Base-by-base conservation (phyloP, 768 basidiomycete species). In the Lentinula detonsa region DNA sequence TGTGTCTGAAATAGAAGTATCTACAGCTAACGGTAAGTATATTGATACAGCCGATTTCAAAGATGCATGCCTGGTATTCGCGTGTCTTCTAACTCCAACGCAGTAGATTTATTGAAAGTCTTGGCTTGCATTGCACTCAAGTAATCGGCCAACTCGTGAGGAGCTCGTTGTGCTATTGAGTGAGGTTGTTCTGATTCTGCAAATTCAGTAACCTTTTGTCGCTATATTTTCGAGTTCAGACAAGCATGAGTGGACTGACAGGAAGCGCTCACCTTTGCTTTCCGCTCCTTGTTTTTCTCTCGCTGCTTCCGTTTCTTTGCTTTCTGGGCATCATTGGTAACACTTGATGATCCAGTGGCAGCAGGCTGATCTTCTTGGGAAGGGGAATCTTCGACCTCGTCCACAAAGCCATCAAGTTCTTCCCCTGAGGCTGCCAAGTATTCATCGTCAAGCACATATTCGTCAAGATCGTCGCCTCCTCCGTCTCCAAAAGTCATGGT, bases 391-490 rank as follows among this genome's bases (percentile, higher is more conserved):
- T 39, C 45, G 16, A 37, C 16, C 49, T 37, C 40, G 11, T 40
- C 56, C 16, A 35, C 45, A 9, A 49, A 62, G 6, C 64, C 65
- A 49, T 64, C 70, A 0, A 71, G 71, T 63, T 89, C 89, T 50
- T 84, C 86, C 10, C 78, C 87, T 0, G 85, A 87, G 13, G 82
- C 73, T 0, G 85, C 86, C 0, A 90, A 81, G 13, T 83, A 75
- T 48, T 87, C 86, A 63, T 94, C 55, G 23, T 43, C 87, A 35
- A 81, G 80, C 55, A 88, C 76, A 68, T 88, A 92, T 64, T 93
- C 88, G 70, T 94, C 90, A 18, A 95, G 79, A 77, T 91, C 91
- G 77, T 95, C 90, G 46, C 87, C 86, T 63, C 77, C 78, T 53
- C 8, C 31, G 6, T 9, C 8, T 9, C 50, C n/a, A 35, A 39